Base-by-base conservation (phyloP, 169 alveolate species). In the Theileria luwenshuni region DNA sequence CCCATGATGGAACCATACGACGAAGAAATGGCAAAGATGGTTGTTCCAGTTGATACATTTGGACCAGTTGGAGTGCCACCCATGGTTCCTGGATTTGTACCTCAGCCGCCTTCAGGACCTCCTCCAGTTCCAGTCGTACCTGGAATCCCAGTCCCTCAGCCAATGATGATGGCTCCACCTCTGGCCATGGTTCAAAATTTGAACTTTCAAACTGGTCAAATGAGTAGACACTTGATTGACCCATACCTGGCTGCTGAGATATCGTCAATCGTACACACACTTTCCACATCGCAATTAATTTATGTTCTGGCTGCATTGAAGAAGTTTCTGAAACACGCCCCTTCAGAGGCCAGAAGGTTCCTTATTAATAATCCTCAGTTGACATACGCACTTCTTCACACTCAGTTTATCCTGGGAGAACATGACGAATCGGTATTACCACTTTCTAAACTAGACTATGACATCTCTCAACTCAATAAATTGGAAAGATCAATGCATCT, bases 211-310 rank as follows among this genome's bases (percentile, higher is more conserved):
- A 45, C 25, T 10, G 42, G 0, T n/a, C n/a, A n/a, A 23, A 63
- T 49, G 28, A 21, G 33, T 0, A n/a, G 28, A 7, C 58, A 69
- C 1, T 2, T 49, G 0, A 51, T 49, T 23, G 89, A 81, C 68
- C 81, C 77, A 6, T 81, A 81, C 69, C 23, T 81, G 75, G 89
- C 89, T 2, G 89, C 89, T 19, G 89, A 81, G 52, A 81, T 81
- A n/a, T 68, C 89, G 5, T 73, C 89, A 0, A 59, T 81, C 23
- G 71, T 81, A 19, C 89, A 81, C 56, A 81, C 89, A 43, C 69
- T 81, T 0, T 69, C 89, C 13, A 30, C 85, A 27, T 64, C 89
- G 56, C 89, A 81, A 69, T 48, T 81, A 47, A 67, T 67, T 7
- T 60, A 81, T 35, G 76, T 67, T 19, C 85, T 81, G 23, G 48